Evolutionary conservation across 2,329 filamentous ascomycete species (phyloP), one percentile per base, ranked within the genome.

Genomic region (Aspergillus aculeatus): DNA sequence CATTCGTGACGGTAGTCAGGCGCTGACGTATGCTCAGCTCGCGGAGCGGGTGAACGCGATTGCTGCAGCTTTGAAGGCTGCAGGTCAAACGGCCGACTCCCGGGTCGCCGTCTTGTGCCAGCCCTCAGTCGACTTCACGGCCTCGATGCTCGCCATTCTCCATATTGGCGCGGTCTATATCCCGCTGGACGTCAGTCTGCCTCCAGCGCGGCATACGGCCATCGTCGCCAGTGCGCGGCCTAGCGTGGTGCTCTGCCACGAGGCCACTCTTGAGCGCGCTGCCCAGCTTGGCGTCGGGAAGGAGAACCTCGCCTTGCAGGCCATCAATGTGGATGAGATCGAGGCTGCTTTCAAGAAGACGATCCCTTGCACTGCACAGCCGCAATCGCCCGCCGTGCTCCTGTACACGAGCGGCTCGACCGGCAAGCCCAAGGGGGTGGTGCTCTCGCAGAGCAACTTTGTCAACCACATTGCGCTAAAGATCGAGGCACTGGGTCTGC

Each of bases 131-230:
- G 48, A 44, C 12, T 50, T 31, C 2, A 38, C 57, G 14, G 48
- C 52, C 16, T 31, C 24, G 6, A 60, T 62, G 32, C 47, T 62
- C 1, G 60, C 60, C 0, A 44, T 60, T 16, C 47, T 60, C 21
- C 57, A 31, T 14, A 47, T 77, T 12, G 80, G 79, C 1, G 72
- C 38, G 2, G 53, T 64, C 3, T 77, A 72, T 54, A 59, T 76
- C 3, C 74, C 74, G 1, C 67, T 83, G 0, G 82, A 83, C 56
- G 2, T 14, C 6, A 14, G 49, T 9, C 24, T 50, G 4, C 41
- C 50, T 0, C 5, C 49, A 1, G 6, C 41, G 2, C 60, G 63
- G 26, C 26, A 29, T 29, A 7, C 26, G 26, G 26, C 26, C 7
- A 29, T 29, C 26, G 26, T 29, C 26, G 26, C 26, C 26, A 29